These are phyloP conservation scores for Fusarium lateritium DNA, from an alignment of 2,329 filamentous ascomycete species.

Conservation along the genomic window DNA sequence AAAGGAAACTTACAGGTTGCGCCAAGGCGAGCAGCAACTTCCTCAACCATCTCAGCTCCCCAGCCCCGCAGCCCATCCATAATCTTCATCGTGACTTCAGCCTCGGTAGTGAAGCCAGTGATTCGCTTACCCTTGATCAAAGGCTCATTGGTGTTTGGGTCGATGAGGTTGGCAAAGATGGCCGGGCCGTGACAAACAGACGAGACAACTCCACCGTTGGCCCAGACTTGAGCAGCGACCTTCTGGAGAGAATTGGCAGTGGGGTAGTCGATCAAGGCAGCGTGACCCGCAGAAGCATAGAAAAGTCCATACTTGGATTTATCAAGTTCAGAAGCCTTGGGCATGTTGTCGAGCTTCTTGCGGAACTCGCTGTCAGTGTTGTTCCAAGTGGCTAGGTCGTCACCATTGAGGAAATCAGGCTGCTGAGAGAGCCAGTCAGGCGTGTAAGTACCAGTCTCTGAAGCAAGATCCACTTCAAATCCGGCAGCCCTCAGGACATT, in stretches of 20 bases:
- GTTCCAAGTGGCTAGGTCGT: conserved; percentile 51
- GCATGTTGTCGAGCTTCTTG: conserved; percentile 60
- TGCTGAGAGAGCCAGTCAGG: conserved; percentile 25
- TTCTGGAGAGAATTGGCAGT: conserved; percentile 17
- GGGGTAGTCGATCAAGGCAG: conserved; percentile 25
- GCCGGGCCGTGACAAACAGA: conserved; percentile 24
- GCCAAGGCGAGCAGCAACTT: conserved; percentile 14
- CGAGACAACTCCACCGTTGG: conserved; percentile 7
- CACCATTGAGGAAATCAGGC: conserved; percentile 24
- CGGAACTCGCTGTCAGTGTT: conserved; percentile 60
- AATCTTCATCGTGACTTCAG: conserved; percentile 9
- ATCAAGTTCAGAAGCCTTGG: conserved; percentile 53
- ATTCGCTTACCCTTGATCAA: conserved; percentile 24
- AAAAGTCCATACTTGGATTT: conserved; percentile 38
- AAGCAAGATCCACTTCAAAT: conserved; percentile 19
- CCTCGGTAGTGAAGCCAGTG: conserved; percentile 20
- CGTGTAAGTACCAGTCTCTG: conserved; percentile 18
- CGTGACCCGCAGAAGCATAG: conserved; percentile 36
- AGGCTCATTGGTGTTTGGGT: conserved; percentile 12
- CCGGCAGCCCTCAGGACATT: conserved; percentile 16
- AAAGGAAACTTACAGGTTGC: conserved; percentile 4
- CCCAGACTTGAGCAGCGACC: conserved; percentile 18
- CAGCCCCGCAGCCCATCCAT: conserved; percentile 19
- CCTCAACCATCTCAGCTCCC: conserved; percentile 15
- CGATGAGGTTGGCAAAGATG: conserved; percentile 20